Evolutionary conservation across 331 rosid genomes (phyloP), one percentile per base, ranked within the genome.

Genomic region (Ulmus americana): DNA sequence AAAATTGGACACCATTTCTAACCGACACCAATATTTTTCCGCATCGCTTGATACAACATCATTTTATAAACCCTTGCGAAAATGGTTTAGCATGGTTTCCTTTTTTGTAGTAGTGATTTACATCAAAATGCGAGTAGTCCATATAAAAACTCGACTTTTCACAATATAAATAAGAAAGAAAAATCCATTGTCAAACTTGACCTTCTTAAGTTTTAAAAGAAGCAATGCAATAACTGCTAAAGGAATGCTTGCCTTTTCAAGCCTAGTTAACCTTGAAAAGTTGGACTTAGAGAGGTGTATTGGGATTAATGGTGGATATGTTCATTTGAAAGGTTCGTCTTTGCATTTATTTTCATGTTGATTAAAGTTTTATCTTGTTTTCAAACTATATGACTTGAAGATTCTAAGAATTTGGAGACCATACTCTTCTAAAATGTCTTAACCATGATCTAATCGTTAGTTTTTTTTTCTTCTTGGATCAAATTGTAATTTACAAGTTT

Each of bases 261-360:
- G 72, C 80, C 70, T 87, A 51, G 61, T 74, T 80, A 78, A 82
- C 81, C 68, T 87, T 81, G 86, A 84, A 82, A 87, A 82, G 80
- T 72, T 87, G 84, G 86, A 87, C 76, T 78, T 87, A 69, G 88
- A 87, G 76, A 80, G 90, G 72, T 87, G 90, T 76, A 69, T 77
- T 52, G 77, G 61, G 59, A 75, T 87, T 78, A 84, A 82, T 51
- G 90, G 95, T 46, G 90, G 95, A 58, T 84, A 84, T 74, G 79
- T 82, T 82, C 88, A 87, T 82, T 84, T 87, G 46, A 74, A 74
- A 80, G 95, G 95, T 87, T 59, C 56, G 45, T 44, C 64, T 72
- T 71, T n/a, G 41, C 50, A 35, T 72, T 47, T 44, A 10, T 48
- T 2, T 16, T 18, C 10, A 47, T 20, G 7, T n/a, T 47, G 55